These are phyloP conservation scores for Plasmodium billcollinsi DNA, from an alignment of 169 alveolate genomes.

Conservation along the genomic window DNA sequence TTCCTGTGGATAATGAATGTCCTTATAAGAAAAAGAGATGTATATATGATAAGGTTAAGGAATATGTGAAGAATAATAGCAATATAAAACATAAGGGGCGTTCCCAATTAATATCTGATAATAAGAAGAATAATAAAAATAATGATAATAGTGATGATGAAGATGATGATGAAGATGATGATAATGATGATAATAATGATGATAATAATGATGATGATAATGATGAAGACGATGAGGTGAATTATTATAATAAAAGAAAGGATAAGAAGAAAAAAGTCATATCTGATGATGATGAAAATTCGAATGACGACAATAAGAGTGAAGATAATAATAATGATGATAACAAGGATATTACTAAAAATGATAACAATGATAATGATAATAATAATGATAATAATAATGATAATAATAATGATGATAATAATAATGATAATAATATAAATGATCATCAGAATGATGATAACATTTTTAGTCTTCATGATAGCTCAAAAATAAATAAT, in stretches of 20 bases:
- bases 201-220: slow-evolving; percentile 13
- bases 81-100: slow-evolving; percentile 6
- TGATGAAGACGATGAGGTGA: slow-evolving; percentile 43
- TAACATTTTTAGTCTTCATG: slow-evolving; percentile 16
- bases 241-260: slow-evolving; percentile 30
- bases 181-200: slow-evolving; percentile 24
- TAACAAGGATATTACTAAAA: background rate
- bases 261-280: slow-evolving; percentile 23
- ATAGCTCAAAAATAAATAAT: slow-evolving; percentile 52
- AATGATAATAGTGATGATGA: slow-evolving; percentile 16
- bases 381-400: background rate
- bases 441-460: slow-evolving; percentile 31
- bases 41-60: slow-evolving; percentile 75
- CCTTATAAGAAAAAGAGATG: slow-evolving; percentile 77
- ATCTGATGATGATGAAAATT: slow-evolving; percentile 14
- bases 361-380: background rate
- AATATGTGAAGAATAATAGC: slow-evolving; percentile 51
- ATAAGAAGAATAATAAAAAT: slow-evolving; percentile 39
- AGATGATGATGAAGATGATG: background rate
- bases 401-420: background rate
- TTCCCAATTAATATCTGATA: slow-evolving; percentile 8
- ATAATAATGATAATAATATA: slow-evolving; percentile 17
- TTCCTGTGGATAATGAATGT: slow-evolving; percentile 74
- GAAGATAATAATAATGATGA: background rate
- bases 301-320: background rate